phyloP scores from a whole-genome alignment of 371 early-diverging fungal genomes.

The Mortierella sp. region DNA sequence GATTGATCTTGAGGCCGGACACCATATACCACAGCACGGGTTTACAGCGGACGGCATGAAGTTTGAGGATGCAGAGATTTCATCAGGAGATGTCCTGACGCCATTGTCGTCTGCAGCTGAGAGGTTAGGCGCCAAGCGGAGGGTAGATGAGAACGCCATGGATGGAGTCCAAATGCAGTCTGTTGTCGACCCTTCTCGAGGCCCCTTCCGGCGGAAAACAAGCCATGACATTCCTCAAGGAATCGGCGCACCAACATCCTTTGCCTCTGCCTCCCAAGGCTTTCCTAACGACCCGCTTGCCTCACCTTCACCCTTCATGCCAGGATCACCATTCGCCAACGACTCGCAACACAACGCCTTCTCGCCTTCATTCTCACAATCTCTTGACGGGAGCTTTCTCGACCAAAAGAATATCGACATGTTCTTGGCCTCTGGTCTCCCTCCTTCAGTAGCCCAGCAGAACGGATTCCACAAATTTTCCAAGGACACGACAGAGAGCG shows the following conservation, averaged over 20 bases:
- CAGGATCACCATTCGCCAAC: constrained; percentile 45
- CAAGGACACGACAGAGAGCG: constrained; percentile 29
- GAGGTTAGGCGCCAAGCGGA: constrained; percentile 40
- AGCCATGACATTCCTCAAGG: constrained; percentile 44
- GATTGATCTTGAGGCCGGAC: constrained; percentile 52
- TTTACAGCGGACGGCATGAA: constrained; percentile 15
- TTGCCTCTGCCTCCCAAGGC: constrained; percentile 5
- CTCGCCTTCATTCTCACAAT: constrained; percentile 36
- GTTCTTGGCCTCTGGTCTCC: constrained; percentile 27
- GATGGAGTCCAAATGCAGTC: constrained; percentile 42
- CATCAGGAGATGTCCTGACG: constrained; percentile 37
- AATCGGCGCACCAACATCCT: constrained; percentile 8
- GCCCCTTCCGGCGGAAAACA: constrained; percentile 56
- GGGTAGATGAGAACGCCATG: constrained; percentile 43
- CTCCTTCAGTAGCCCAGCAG: constrained; percentile 1
- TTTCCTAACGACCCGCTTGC: constrained; percentile 14
- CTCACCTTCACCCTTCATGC: constrained; percentile 46
- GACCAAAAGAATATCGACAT: constrained; percentile 53
- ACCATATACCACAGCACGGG: constrained; percentile 25
- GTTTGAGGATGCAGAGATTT: constrained; percentile 31
- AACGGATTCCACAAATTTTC: background rate
- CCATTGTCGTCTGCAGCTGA: constrained; percentile 29
- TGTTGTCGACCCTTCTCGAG: constrained; percentile 29
- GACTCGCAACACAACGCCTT: constrained; percentile 28
- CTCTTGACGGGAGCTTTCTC: constrained; percentile 41